Evolutionary conservation across 176 grass and related monocot species (phyloP), one percentile per base, ranked within the genome.

Genomic region (Musa acuminata): DNA sequence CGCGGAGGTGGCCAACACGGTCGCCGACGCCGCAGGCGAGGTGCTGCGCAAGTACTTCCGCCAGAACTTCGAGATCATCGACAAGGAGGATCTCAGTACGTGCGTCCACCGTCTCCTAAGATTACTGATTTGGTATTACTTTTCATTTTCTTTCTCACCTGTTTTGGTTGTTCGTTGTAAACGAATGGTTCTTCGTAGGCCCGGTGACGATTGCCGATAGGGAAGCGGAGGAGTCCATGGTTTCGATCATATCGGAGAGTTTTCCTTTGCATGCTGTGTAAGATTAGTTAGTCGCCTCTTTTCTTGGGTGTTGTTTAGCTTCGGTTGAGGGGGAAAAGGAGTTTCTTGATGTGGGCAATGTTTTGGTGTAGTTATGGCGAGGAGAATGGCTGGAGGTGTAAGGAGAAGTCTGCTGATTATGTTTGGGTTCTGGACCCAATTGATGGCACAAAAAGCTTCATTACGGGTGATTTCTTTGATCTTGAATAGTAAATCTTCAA

Each of bases 401-500:
- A 60, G 49, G 74, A 87, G 72, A 72, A 75, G 67, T 87, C 83
- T 59, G 77, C 90, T 78, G 87, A 97, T 79, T 97, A 84, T 85
- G 93, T 93, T 29, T 97, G 90, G 93, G 87, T 97, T 77, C 83
- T 90, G 80, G 93, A 97, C 55, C 90, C 93, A 53, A 93, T 93
- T 81, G 93, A 97, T 66, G 93, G 93, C 59, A 97, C 93, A 0
- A 97, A 93, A 74, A 97, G 90, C 57, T 97, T 97, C 63, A 90
- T 97, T 48, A 97, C 93, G 69, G 87, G 90, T 97, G 86, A 51
- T 48, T 75, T 75, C 17, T 8, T 75, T 20, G 26, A 49, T 5
- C 17, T 53, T 72, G 69, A 19, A 22, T 48, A 62, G 8, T 13
- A 49, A 11, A 12, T 73, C 13, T 49, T 62, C 21, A 13, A 8